These are phyloP conservation scores for Cyclotella choctawhatcheeana DNA, from an alignment of 108 stramenopile genomes.

Conservation along the genomic window DNA sequence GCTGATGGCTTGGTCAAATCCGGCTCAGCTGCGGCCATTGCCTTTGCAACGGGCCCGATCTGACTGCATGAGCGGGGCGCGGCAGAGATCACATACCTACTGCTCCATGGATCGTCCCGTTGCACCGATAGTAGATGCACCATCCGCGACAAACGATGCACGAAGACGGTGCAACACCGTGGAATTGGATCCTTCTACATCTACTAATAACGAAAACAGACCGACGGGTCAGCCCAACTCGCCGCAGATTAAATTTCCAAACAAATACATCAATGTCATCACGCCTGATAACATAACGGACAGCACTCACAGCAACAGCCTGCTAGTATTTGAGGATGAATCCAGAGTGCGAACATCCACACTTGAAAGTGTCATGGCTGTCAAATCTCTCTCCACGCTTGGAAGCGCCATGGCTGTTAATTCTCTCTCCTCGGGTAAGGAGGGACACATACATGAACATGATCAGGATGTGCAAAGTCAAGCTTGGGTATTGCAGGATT, in stretches of 20 bases:
- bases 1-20: neutral
- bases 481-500: neutral
- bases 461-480: constrained; percentile 2
- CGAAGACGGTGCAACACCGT: constrained; percentile 1
- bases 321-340: neutral
- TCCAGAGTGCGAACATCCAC: constrained; percentile 14
- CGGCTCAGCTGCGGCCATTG: neutral
- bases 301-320: neutral
- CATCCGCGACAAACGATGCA: neutral
- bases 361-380: constrained; percentile 36
- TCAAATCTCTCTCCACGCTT: constrained; percentile 20
- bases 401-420: neutral
- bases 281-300: neutral
- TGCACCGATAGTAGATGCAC: neutral
- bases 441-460: too few relatives aligned
- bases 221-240: neutral
- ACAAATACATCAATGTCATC: constrained; percentile 1
- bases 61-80: neutral
- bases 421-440: neutral
- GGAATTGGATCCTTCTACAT: neutral
- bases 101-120: neutral
- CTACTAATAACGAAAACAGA: neutral
- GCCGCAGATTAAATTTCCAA: neutral
- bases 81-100: neutral
- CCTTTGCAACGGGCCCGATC: neutral